Percentiles rank a stretch among this genome's conserved stretches.
These are phyloP conservation scores for Podaxis rugospora DNA, from an alignment of 768 basidiomycete genomes.

Conservation along the genomic window DNA sequence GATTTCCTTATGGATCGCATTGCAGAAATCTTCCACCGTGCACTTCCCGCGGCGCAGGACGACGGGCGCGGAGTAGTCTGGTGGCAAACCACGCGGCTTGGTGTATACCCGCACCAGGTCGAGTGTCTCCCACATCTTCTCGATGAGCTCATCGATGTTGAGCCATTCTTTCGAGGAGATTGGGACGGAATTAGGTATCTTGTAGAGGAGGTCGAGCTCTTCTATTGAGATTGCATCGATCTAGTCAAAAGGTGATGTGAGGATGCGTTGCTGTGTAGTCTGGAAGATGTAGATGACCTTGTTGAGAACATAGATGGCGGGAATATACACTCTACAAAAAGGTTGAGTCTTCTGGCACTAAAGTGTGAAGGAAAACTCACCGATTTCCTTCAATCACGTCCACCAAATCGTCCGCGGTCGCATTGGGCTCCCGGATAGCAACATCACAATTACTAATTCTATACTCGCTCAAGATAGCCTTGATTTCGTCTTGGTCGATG, in stretches of 20 bases:
- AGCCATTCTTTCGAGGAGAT: conserved; percentile 93
- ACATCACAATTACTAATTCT: conserved; percentile 85
- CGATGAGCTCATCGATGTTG: conserved; percentile 91
- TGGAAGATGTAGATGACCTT: conserved; percentile 45
- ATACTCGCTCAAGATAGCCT: conserved; percentile 92
- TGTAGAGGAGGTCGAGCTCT: conserved; percentile 92
- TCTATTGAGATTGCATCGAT: conserved; percentile 99
- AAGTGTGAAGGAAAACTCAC: conserved; percentile 29
- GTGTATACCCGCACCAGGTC: conserved; percentile 96
- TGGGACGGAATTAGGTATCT: conserved; percentile 94
- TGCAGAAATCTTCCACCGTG: conserved; percentile 87
- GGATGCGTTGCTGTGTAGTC: neutral
- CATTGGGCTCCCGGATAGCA: conserved; percentile 87
- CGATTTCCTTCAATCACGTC: conserved; percentile 97
- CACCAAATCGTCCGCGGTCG: conserved; percentile 93
- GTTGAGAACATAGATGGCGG: conserved; percentile 86
- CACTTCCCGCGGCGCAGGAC: conserved; percentile 67
- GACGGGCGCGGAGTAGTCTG: conserved; percentile 90
- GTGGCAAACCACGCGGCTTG: conserved; percentile 85
- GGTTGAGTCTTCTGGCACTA: neutral
- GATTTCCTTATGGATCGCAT: conserved; percentile 93
- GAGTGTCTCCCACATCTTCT: conserved; percentile 91
- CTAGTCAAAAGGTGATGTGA: conserved; percentile 28
- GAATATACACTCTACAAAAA: conserved; percentile 76
- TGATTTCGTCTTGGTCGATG: conserved; percentile 94